Evolutionary conservation across 2,329 filamentous ascomycete species (phyloP), one percentile per base, ranked within the genome.

Genomic region (Periconia macrospinosa): DNA sequence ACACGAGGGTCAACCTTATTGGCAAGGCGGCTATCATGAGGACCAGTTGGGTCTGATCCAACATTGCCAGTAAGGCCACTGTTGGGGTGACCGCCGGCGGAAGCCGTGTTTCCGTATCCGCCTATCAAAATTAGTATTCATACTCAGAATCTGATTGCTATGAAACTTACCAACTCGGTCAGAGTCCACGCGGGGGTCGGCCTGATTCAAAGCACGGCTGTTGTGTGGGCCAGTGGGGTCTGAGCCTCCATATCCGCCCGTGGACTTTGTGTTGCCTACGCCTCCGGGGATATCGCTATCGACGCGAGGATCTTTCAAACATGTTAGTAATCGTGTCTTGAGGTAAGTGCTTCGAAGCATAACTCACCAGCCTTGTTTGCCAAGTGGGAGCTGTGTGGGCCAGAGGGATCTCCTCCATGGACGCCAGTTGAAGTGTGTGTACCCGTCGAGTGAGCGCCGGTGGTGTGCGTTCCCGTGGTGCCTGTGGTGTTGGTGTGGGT

Each of bases 1-100:
- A 72, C 67, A 2, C 68, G 58, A 17, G 70, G 70, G 43, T 72
- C 71, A 19, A 57, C 59, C 53, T 64, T 57, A 60, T 74, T 74
- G 14, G 46, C 58, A 0, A 66, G 23, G 40, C 56, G 58, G 8
- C 57, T 59, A 41, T 61, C 47, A 55, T 73, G 71, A 18, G 70
- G 70, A 19, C 69, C 71, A 14, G 60, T 59, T 8, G 67, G 67
- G 48, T 69, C 66, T 11, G 57, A 52, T 30, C 56, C 54, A 41
- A 49, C 41, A 20, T 50, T 54, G 19, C 62, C 64, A n/a, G 51
- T 53, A 14, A 50, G 54, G 23, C 53, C 56, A 30, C 41, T 42
- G 20, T 50, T 53, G 20, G 53, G 54, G 42, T 45, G 18, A 20
- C 33, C 44, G 19, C 50, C 50, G 7, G 55, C 41, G 33, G 47